These are phyloP conservation scores for Panellus pusillus DNA, from an alignment of 768 basidiomycete species.

Conservation along the genomic window DNA sequence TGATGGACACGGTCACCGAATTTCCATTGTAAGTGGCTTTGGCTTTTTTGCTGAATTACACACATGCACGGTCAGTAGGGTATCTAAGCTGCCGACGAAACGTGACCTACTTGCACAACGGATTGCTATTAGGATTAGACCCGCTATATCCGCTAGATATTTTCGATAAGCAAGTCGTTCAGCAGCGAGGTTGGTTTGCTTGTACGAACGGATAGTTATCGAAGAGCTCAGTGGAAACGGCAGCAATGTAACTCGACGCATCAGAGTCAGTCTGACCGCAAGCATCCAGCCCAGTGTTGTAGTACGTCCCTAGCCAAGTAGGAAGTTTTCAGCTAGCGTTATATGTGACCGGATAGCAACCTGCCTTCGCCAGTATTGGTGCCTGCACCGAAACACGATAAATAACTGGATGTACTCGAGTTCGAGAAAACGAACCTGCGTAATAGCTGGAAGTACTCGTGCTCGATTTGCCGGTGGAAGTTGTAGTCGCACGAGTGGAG, in stretches of 20 bases:
- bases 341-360: not conserved
- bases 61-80: too few relatives aligned
- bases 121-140: conserved; percentile 72
- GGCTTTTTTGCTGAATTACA: conserved; percentile 34
- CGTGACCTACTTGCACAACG: conserved; percentile 49
- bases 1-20: conserved; percentile 46
- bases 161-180: not conserved
- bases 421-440: conserved; percentile 30
- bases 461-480: conserved; percentile 13
- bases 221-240: conserved; percentile 55
- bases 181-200: not conserved
- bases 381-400: too few relatives aligned
- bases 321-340: too few relatives aligned
- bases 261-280: conserved; percentile 61
- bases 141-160: conserved; percentile 50
- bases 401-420: too few relatives aligned
- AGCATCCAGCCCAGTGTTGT: conserved; percentile 59
- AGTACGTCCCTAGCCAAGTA: conserved; percentile 41
- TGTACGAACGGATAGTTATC: conserved; percentile 59
- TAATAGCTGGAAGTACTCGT: conserved; percentile 13
- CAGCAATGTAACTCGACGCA: conserved; percentile 49
- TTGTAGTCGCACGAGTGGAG: not conserved
- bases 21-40: conserved; percentile 50
- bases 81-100: too few relatives aligned
- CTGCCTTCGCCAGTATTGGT: conserved; percentile 48